Evolutionary conservation across 306 rosid genomes (phyloP).

Genomic region (Citrullus mucosospermus): DNA sequence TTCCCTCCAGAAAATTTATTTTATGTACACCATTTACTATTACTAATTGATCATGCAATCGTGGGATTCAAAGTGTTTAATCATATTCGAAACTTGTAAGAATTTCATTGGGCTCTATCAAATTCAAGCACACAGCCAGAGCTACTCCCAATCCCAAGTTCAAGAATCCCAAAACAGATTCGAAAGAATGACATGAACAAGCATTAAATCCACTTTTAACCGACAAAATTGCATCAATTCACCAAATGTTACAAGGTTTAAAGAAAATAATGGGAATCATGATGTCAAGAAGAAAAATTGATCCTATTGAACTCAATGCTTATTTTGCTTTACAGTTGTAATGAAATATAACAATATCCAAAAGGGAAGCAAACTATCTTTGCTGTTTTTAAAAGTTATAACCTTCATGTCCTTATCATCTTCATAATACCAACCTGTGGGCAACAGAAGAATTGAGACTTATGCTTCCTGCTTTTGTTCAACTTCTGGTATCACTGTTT

Average conservation of each 20-base stretch:
- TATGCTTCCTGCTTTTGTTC: conserved; percentile 53
- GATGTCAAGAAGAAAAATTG: not conserved
- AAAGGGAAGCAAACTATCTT: not conserved
- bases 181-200: not conserved
- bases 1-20: not conserved
- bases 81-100: not conserved
- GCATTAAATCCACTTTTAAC: not conserved
- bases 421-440: not conserved
- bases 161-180: not conserved
- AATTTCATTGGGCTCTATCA: not conserved
- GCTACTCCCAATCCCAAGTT: not conserved
- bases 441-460: not conserved
- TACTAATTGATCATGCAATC: not conserved
- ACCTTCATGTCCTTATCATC: not conserved
- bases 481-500: conserved; percentile 48
- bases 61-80: not conserved
- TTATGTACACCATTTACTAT: not conserved
- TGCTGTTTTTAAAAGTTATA: not conserved
- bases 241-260: not conserved
- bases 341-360: not conserved
- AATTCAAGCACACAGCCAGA: too few relatives aligned
- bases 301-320: not conserved
- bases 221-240: not conserved
- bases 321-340: conserved; percentile 8
- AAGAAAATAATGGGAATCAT: not conserved